These are phyloP conservation scores for Lactifluus volemus DNA, from an alignment of 768 basidiomycete species.

Conservation along the genomic window DNA sequence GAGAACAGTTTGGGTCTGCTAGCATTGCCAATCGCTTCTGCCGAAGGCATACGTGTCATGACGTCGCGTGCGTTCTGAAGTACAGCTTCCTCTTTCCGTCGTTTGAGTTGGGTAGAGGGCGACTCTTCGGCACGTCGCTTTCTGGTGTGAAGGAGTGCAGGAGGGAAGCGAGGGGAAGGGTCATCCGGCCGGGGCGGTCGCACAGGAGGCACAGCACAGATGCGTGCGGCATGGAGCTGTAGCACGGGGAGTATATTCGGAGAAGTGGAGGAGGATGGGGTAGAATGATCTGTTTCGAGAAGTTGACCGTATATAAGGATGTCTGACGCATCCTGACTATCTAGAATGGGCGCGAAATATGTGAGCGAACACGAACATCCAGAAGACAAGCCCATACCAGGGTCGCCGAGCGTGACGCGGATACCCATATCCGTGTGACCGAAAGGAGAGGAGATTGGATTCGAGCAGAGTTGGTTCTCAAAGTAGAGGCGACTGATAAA, in stretches of 20 bases:
- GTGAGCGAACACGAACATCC: neutral
- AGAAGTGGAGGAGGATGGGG: conserved; percentile 18
- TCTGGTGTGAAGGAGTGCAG: conserved; percentile 23
- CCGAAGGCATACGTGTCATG: conserved; percentile 32
- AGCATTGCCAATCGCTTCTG: conserved; percentile 15
- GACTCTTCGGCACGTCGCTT: conserved; percentile 22
- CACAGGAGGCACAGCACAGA: conserved; percentile 36
- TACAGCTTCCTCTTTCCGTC: conserved; percentile 25
- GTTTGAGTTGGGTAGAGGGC: conserved; percentile 19
- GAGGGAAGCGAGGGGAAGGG: conserved; percentile 66
- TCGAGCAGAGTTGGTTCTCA: conserved; percentile 57
- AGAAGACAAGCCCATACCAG: conserved; percentile 35
- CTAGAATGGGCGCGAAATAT: conserved; percentile 26
- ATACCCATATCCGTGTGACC: conserved; percentile 47
- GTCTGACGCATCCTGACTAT: conserved; percentile 61
- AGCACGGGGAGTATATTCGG: conserved; percentile 27
- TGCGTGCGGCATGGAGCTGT: conserved; percentile 48
- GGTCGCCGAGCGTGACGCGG: conserved; percentile 62
- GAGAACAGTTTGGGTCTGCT: conserved; percentile 17
- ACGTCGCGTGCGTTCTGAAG: conserved; percentile 30
- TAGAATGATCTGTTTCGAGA: conserved; percentile 13
- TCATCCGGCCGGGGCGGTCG: conserved; percentile 62
- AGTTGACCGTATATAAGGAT: conserved; percentile 47
- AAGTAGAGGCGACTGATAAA: conserved; percentile 57
- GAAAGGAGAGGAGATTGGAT: conserved; percentile 28